Base-by-base conservation (phyloP, 1,284 basidiomycete genomes). In the Sanghuangporus sanghuang region DNA sequence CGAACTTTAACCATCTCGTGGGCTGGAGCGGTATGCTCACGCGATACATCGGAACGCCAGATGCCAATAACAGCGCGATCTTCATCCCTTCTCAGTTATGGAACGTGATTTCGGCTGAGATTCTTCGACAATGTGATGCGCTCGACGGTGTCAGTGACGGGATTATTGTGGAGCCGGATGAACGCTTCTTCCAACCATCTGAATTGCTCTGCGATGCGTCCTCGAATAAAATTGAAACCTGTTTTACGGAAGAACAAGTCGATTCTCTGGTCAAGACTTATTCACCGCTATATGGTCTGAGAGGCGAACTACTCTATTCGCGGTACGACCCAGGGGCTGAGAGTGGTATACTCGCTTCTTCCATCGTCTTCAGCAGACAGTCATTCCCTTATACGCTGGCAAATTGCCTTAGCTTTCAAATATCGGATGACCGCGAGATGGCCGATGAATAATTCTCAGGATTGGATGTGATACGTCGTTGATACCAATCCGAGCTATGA, bases 91-190 rank as follows among this genome's bases (percentile, higher is more conserved):
- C 59, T 5, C 49, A 42, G 6, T 21, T 66, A 9, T 74, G 70
- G 74, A 58, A 59, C 0, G 21, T 68, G 8, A 62, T 75, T 11
- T 57, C 70, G 7, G 55, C 67, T 46, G 71, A 72, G 32, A 69
- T 76, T 3, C 59, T 76, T 6, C 59, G 62, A 1, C 74, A 76
- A 63, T 76, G 76, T 64, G 76, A 77, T 61, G 55, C 14, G 0
- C 57, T 76, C 21, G 75, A 76, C 59, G 75, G 75, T 18, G 68
- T 72, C 6, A 46, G 38, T 38, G 76, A 76, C 66, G 74, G 75
- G 6, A 67, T 77, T 23, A 67, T 77, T 48, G 65, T 68, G 21
- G 71, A 75, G 50, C 73, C 73, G 0, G 69, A 71, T 57, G 59
- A 40, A 3, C 74, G 73, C 65, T 46, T 67, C 12, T 75, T 73